Conservation (phyloP, 345 rosid genomes). For the Heritiera fomes region DNA sequence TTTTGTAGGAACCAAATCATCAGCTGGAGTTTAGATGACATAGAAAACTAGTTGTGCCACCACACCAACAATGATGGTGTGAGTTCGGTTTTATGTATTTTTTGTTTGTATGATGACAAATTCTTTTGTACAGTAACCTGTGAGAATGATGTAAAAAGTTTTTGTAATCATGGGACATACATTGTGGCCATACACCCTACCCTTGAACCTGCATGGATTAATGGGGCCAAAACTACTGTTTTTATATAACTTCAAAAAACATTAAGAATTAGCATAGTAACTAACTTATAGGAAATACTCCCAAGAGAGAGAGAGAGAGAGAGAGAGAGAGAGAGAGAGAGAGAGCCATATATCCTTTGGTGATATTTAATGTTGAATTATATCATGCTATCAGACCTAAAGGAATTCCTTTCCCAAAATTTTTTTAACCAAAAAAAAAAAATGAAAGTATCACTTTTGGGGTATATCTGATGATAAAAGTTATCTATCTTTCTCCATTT, state of each 20-base stretch:
- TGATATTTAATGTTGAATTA: slow-evolving; percentile 9
- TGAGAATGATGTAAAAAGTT: not conserved
- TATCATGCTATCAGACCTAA: not conserved
- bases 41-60: not conserved
- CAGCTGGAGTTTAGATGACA: not conserved
- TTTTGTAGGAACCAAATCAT: slow-evolving; percentile 9
- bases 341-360: not conserved
- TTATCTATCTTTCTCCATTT: not conserved
- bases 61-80: not conserved
- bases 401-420: not conserved
- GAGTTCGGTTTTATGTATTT: not conserved
- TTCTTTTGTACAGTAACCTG: not conserved
- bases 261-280: not conserved
- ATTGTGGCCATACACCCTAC: not conserved
- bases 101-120: not conserved
- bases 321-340: not conserved
- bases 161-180: not conserved
- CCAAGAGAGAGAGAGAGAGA: not conserved
- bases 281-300: not conserved
- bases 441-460: not conserved
- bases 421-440: not conserved
- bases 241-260: not conserved
- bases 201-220: not conserved
- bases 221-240: not conserved
- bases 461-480: slow-evolving; percentile 1